phyloP scores from a whole-genome alignment of 305 asterid species.

The Fraxinus xanthoxyloides region DNA sequence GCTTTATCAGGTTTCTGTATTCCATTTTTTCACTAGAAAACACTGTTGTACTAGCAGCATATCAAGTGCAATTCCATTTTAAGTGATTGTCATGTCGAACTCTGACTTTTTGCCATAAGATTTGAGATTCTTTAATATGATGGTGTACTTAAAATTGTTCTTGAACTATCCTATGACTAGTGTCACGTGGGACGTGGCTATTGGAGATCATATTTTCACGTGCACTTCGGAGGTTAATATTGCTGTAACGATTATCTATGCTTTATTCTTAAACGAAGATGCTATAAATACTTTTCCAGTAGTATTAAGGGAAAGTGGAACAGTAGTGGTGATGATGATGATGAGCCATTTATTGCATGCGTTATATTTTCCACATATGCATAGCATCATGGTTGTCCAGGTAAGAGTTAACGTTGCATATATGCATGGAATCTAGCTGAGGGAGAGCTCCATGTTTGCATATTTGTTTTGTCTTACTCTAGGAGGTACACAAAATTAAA shows the following conservation, averaged over 20 bases:
- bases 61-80: background rate
- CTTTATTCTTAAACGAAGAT: background rate
- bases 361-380: background rate
- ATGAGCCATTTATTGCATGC: background rate
- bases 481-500: background rate
- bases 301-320: background rate
- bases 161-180: background rate
- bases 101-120: background rate
- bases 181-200: background rate
- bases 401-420: background rate
- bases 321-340: background rate
- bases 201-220: background rate
- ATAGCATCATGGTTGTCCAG: background rate
- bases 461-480: background rate
- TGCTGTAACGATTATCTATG: background rate
- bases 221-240: background rate
- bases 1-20: background rate
- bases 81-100: background rate
- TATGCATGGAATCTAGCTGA: background rate
- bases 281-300: background rate
- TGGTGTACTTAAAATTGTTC: background rate
- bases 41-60: background rate
- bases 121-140: background rate
- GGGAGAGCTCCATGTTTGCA: background rate
- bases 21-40: background rate